Conservation (phyloP, 2,329 filamentous ascomycete species). For the Eurotiales sp. region DNA sequence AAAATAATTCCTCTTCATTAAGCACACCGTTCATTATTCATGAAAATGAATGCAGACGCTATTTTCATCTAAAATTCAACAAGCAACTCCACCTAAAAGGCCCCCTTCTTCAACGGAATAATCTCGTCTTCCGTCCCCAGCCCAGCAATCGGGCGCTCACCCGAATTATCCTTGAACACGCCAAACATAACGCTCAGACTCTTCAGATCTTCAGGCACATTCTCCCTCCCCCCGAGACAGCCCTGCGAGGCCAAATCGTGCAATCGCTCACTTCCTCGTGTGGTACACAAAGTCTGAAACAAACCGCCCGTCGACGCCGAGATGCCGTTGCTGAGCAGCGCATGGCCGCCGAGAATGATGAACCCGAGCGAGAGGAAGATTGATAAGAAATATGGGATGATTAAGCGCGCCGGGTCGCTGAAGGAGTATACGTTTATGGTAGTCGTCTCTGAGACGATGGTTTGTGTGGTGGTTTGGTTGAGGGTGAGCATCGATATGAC, state of each 20-base stretch:
- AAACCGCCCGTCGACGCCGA: conserved; percentile 12
- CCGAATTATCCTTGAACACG: conserved; percentile 10
- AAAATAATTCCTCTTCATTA: no score
- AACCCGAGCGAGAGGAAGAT: conserved; percentile 7
- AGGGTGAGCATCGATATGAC: conserved; percentile 15
- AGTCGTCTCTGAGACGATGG: conserved; percentile 6
- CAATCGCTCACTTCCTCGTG: conserved; percentile 11
- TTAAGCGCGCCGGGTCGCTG: conserved; percentile 1
- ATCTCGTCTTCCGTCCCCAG: conserved; percentile 9
- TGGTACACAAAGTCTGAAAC: conserved; percentile 15
- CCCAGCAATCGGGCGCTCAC: conserved; percentile 1
- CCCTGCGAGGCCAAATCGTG: conserved; percentile 12
- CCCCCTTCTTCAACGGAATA: conserved; percentile 9
- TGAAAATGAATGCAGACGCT: no score
- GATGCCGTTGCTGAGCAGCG: conserved; percentile 15
- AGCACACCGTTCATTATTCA: no score
- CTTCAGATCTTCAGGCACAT: conserved; percentile 17
- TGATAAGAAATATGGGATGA: conserved; percentile 12
- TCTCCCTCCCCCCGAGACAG: conserved; percentile 16
- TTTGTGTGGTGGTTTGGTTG: background rate
- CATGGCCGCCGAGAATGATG: conserved; percentile 9
- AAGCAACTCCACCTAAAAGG: conserved; percentile 1
- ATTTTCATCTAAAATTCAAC: background rate
- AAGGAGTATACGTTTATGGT: conserved; percentile 13
- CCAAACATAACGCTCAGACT: conserved; percentile 18